A percentile compares a stretch with the other conserved stretches of the same genome.
These are phyloP conservation scores for Populus hybrid DNA, from an alignment of 441 rosid genomes.

Conservation along the genomic window DNA sequence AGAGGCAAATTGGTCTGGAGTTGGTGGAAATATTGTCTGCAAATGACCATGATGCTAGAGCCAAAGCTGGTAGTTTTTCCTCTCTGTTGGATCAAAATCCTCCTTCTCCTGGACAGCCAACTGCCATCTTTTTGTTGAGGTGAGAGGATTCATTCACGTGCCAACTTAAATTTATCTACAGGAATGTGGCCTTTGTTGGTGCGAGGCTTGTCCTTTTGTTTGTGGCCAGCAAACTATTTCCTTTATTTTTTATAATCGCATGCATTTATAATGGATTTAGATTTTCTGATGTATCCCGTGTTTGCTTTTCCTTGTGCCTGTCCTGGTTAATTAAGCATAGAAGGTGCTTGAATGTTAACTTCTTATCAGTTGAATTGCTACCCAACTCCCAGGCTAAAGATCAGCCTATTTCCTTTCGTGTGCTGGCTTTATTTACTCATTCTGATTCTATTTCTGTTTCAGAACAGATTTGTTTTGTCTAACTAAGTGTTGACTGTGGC, in stretches of 20 bases:
- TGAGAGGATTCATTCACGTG: slow-evolving; percentile 17
- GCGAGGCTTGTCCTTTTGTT: not conserved
- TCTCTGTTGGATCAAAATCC: slow-evolving; percentile 59
- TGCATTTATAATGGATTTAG: too few relatives aligned
- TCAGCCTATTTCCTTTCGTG: not conserved
- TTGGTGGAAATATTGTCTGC: slow-evolving; percentile 58
- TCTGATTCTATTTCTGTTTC: not conserved
- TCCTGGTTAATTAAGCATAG: too few relatives aligned
- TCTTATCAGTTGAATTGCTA: not conserved
- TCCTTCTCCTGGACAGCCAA: slow-evolving; percentile 82
- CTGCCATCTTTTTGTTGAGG: slow-evolving; percentile 65
- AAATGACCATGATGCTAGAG: slow-evolving; percentile 35
- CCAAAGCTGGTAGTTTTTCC: slow-evolving; percentile 52
- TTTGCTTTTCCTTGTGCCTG: too few relatives aligned
- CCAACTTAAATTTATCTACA: not conserved
- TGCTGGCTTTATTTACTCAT: not conserved
- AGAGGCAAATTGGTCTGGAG: slow-evolving; percentile 72
- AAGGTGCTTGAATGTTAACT: too few relatives aligned
- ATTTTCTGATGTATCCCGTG: too few relatives aligned
- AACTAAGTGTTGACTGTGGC: not conserved
- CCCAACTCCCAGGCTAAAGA: not conserved
- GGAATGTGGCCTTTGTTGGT: not conserved
- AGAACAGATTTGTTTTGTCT: not conserved
- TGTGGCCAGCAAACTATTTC: too few relatives aligned
- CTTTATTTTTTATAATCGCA: too few relatives aligned